Conservation (phyloP, 2,329 filamentous ascomycete species). For the Penicillium sp. region DNA sequence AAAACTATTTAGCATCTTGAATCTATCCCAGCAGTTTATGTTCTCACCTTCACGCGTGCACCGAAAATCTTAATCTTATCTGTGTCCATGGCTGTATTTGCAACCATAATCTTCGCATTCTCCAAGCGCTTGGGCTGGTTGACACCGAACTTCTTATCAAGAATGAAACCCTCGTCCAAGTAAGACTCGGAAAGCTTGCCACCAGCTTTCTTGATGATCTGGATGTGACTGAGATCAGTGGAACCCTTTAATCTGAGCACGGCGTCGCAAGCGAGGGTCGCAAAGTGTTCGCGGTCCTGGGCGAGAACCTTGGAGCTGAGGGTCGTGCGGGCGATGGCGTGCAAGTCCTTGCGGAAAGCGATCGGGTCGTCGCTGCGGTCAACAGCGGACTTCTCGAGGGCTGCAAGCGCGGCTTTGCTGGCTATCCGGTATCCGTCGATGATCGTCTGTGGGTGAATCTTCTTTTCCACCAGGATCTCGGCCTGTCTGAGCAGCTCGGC, state of each 20-base stretch:
- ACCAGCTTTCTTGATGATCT: slow-evolving; percentile 99
- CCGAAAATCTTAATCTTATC: slow-evolving; percentile 99
- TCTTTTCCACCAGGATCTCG: slow-evolving; percentile 94
- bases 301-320: slow-evolving; percentile 95
- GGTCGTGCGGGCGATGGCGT: slow-evolving; percentile 89
- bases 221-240: slow-evolving; percentile 92
- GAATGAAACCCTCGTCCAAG: slow-evolving; percentile 94
- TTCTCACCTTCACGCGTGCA: slow-evolving; percentile 71
- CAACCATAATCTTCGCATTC: slow-evolving; percentile 96
- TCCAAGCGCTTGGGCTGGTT: slow-evolving; percentile 97
- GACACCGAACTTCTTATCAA: slow-evolving; percentile 98
- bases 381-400: slow-evolving; percentile 77
- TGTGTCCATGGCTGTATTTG: slow-evolving; percentile 98
- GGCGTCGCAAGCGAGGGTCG: slow-evolving; percentile 83
- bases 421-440: slow-evolving; percentile 99
- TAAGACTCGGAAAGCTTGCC: slow-evolving; percentile 98
- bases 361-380: slow-evolving; percentile 82
- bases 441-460: slow-evolving; percentile 98
- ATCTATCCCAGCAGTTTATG: background rate
- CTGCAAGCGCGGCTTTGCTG: slow-evolving; percentile 78
- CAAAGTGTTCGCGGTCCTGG: slow-evolving; percentile 90
- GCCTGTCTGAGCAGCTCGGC: slow-evolving; percentile 94
- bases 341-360: slow-evolving; percentile 83
- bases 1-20: background rate
- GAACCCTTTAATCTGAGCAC: slow-evolving; percentile 86